Evolutionary conservation across 202 grass and related monocot genomes (phyloP), one percentile per base, ranked within the genome.

Genomic region (Panicum hallii): DNA sequence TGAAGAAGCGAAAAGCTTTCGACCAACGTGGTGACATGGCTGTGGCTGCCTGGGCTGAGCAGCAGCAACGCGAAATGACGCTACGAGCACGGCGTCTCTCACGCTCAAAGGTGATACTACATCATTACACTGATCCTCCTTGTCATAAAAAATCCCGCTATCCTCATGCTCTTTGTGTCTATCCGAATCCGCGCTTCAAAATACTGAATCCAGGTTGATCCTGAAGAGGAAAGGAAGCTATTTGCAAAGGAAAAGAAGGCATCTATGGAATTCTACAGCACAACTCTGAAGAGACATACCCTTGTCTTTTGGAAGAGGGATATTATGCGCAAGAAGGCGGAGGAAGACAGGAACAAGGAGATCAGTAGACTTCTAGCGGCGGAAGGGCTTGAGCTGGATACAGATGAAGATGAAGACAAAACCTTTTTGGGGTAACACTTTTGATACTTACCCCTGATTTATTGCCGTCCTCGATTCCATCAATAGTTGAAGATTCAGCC

Each of bases 1-100:
- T 93, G 84, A 97, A 94, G 84, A 94, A 97, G 63, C 72, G 90
- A 64, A 93, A 93, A 94, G 93, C 93, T 63, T 99, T 97, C n/a
- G 90, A 99, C 87, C 90, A 94, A 71, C 90, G 93, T 26, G 93
- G 97, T 62, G 91, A 94, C 70, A 97, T 99, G 93, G 97, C 90
- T 15, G 88, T 96, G 75, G 90, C 88, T 87, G 91, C 97, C 65
- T 99, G 91, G 93, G 91, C 93, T 67, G 97, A 99, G 86, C 97
- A 99, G 69, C 97, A 97, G 28, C 93, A 93, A 41, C 88, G 84
- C 2, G 88, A 94, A 88, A 88, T 99, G 91, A 99, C 90, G 14
- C 79, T 97, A 17, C 88, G 93, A 15, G 90, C 87, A 0, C 88
- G 90, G 5, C 90, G 90, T 75, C 93, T 94, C 34, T 94, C 91